Evolutionary conservation across 441 rosid species (phyloP), one percentile per base, ranked within the genome.

Genomic region (Bruguiera hainesii): DNA sequence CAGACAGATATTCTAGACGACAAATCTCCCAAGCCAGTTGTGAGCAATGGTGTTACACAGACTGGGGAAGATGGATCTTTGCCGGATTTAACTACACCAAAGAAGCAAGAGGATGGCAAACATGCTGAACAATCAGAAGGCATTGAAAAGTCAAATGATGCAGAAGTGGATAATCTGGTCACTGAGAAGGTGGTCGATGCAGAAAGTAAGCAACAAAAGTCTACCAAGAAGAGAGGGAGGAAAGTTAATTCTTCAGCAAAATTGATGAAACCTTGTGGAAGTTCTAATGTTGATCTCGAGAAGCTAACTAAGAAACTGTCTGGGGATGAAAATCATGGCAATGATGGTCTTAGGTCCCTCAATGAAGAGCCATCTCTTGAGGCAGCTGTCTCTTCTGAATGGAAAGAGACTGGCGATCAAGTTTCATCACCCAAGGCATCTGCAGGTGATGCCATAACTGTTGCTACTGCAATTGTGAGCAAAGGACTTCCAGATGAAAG

Each of bases 41-140:
- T 81, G 78, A 85, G 89, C 84, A 92, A 89, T 78, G 97, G 90
- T 46, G 71, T 75, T 23, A 59, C 84, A 35, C 86, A 76, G 78
- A 53, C 74, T 21, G 73, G 64, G 42, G 88, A 84, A 76, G 80
- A 79, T 60, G 89, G 81, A 31, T 78, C 85, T 51, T 63, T 78
- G 19, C 77, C 71, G 48, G 89, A 85, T 84, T 69, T 80, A 1
- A 67, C 71, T 64, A 73, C 87, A 19, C 63, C 66, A 46, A 86
- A 84, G 79, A 81, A 82, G 78, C 76, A 74, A 62, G 90, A 80
- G 58, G 77, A 73, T 51, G 64, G 61, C 62, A 70, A 70, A 74
- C 75, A 29, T 60, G 70, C 79, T 60, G 80, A 80, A 50, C 78
- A 75, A 69, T 74, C 81, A n/a, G 73, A 76, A 77, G 60, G 55